Evolutionary conservation across 208 protist genomes (phyloP).

Genomic region (Trypanosomatidae sp.): DNA sequence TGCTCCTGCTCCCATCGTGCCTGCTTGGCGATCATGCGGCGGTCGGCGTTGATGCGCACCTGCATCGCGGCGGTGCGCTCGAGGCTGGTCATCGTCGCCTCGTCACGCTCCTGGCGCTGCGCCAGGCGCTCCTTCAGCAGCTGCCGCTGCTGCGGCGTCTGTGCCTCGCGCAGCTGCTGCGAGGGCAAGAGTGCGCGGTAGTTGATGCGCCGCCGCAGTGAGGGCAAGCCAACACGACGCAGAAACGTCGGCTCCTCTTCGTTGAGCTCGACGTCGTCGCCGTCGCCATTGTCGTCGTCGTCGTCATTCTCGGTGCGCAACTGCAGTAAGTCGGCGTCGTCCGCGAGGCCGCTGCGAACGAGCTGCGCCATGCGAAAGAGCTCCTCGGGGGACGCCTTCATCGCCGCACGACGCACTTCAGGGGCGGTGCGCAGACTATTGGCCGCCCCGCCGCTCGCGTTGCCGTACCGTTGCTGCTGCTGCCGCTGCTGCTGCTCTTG

Average conservation of each 20-base stretch:
- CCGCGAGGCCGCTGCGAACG: slow-evolving; percentile 64
- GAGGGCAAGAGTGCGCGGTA: slow-evolving; percentile 68
- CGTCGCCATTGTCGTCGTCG: slow-evolving; percentile 11
- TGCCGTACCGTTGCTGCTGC: too few species aligned
- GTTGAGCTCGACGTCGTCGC: slow-evolving; percentile 68
- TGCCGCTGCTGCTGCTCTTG: slow-evolving; percentile 22
- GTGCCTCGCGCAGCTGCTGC: slow-evolving; percentile 59
- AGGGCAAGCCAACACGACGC: slow-evolving; percentile 35
- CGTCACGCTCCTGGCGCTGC: slow-evolving; percentile 30
- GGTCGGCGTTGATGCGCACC: slow-evolving; percentile 64
- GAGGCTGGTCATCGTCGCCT: slow-evolving; percentile 62
- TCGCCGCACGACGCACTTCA: slow-evolving; percentile 30
- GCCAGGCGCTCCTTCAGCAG: slow-evolving; percentile 50
- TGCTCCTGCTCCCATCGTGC: slow-evolving; percentile 19
- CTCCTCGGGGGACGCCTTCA: slow-evolving; percentile 79
- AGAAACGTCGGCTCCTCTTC: slow-evolving; percentile 74
- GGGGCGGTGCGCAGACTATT: slow-evolving; percentile 21
- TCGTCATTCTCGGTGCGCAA: slow-evolving; percentile 53
- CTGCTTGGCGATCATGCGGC: slow-evolving; percentile 43
- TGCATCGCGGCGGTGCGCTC: slow-evolving; percentile 53
- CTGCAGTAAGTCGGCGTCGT: slow-evolving; percentile 66
- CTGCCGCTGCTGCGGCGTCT: slow-evolving; percentile 71
- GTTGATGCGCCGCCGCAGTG: slow-evolving; percentile 52
- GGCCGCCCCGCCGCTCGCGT: slow-evolving; percentile 7
- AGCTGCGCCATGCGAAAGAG: slow-evolving; percentile 80